These are phyloP conservation scores for Cyclocybe cylindracea DNA, from an alignment of 768 basidiomycete genomes.

Conservation along the genomic window DNA sequence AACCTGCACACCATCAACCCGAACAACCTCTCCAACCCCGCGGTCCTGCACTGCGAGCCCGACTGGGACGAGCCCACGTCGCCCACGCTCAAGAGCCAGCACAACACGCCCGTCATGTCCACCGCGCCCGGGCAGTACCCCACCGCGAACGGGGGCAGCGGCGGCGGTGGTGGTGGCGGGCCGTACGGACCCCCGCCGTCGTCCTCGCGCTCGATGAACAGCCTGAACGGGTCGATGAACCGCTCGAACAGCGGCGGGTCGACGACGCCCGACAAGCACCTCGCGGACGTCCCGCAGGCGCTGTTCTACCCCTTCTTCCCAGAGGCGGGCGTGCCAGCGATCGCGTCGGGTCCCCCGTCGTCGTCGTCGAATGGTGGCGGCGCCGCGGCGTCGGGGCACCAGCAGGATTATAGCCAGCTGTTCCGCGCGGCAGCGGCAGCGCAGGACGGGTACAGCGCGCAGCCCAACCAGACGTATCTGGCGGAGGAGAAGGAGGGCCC, in stretches of 20 bases:
- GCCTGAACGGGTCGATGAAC: conserved; percentile 24
- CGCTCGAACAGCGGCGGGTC: conserved; percentile 30
- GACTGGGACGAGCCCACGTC: conserved; percentile 55
- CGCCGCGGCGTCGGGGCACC: conserved; percentile 3
- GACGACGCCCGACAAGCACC: conserved; percentile 42
- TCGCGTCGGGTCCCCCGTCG: conserved; percentile 7
- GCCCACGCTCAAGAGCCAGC: conserved; percentile 38
- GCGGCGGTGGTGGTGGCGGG: conserved; percentile 21
- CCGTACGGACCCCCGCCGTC: conserved; percentile 29
- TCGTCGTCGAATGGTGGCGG: conserved; percentile 11
- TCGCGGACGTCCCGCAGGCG: conserved; percentile 68
- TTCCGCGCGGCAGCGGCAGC: conserved; percentile 61
- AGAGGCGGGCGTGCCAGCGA: conserved; percentile 37
- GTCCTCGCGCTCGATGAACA: conserved; percentile 23
- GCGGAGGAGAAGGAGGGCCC: conserved; percentile 58
- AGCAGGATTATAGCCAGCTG: conserved; percentile 44
- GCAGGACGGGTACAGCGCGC: conserved; percentile 53
- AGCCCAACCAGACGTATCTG: conserved; percentile 64
- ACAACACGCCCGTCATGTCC: conserved; percentile 43
- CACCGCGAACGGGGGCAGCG: conserved; percentile 6
- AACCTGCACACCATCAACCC: conserved; percentile 64
- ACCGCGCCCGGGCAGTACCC: conserved; percentile 31
- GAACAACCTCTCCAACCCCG: conserved; percentile 45
- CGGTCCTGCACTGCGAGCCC: conserved; percentile 50
- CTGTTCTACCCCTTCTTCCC: conserved; percentile 83